Conservation (phyloP, 2,329 filamentous ascomycete genomes). For the Hymenoscyphus linearis region DNA sequence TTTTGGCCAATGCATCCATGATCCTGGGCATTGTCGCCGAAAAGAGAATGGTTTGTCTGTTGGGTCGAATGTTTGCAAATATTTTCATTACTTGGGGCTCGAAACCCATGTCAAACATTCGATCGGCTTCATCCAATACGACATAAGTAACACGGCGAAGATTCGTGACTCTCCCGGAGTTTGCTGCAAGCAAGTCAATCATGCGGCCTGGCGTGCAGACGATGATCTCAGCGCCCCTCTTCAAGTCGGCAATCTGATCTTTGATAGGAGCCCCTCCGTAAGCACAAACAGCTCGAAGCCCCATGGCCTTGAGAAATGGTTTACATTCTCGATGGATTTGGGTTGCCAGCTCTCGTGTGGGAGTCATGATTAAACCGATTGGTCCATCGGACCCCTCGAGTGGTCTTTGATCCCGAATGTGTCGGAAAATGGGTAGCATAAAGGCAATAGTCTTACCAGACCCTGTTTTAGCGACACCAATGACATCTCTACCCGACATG, state of each 20-base stretch:
- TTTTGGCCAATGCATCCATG: conserved; percentile 85
- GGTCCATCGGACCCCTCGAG: conserved; percentile 82
- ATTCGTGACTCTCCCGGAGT: conserved; percentile 90
- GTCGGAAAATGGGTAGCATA: conserved; percentile 91
- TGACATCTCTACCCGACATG: conserved; percentile 93
- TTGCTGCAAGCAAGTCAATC: conserved; percentile 91
- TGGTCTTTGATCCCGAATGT: conserved; percentile 88
- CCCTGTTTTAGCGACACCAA: conserved; percentile 94
- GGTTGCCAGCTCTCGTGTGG: conserved; percentile 86
- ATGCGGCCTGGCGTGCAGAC: conserved; percentile 93
- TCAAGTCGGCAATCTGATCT: conserved; percentile 94
- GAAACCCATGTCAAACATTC: conserved; percentile 99
- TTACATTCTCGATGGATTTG: conserved; percentile 95
- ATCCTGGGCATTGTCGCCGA: conserved; percentile 94
- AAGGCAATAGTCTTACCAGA: conserved; percentile 98
- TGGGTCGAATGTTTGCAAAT: conserved; percentile 82
- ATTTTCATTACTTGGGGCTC: conserved; percentile 98
- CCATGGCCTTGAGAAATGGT: conserved; percentile 83
- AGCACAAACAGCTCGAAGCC: conserved; percentile 81
- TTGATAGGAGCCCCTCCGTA: conserved; percentile 95
- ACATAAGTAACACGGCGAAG: conserved; percentile 85
- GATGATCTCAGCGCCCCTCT: conserved; percentile 90
- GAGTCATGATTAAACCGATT: conserved; percentile 83
- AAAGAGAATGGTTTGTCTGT: conserved; percentile 91
- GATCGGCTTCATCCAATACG: conserved; percentile 93